These are phyloP conservation scores for Gomphus sp. DNA, from an alignment of 1,284 basidiomycete species.

Conservation along the genomic window DNA sequence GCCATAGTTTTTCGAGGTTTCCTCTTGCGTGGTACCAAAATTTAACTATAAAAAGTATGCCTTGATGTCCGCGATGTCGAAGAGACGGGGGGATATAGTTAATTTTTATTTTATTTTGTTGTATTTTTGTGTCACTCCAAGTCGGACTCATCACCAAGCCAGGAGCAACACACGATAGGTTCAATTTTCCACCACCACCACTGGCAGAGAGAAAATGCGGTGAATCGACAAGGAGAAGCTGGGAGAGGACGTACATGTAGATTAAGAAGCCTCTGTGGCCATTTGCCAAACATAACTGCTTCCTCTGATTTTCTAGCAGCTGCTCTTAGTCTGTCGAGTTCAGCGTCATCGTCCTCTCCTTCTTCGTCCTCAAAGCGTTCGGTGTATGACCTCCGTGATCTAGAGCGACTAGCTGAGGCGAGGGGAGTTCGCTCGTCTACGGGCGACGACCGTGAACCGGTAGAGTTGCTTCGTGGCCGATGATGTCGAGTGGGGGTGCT, in stretches of 20 bases:
- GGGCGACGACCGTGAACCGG: neutral
- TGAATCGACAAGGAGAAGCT: conserved; percentile 11
- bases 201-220: neutral
- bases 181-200: conserved; percentile 80
- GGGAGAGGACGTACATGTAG: conserved; percentile 42
- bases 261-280: conserved; percentile 60
- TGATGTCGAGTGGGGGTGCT: neutral
- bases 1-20: neutral
- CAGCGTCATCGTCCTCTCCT: conserved; percentile 25
- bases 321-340: conserved; percentile 24
- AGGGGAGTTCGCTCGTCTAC: conserved; percentile 4
- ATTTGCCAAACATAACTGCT: conserved; percentile 46
- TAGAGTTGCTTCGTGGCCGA: neutral
- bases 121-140: conserved; percentile 14
- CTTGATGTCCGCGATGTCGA: neutral
- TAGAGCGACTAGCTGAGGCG: neutral
- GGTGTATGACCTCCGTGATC: conserved; percentile 1
- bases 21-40: neutral
- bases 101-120: neutral
- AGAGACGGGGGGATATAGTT: neutral
- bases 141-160: conserved; percentile 27
- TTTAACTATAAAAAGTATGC: neutral
- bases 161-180: conserved; percentile 46
- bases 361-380: conserved; percentile 11
- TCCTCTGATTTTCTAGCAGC: conserved; percentile 30